Evolutionary conservation across 2,329 filamentous ascomycete species (phyloP), one percentile per base, ranked within the genome.

Genomic region (Chalaropsis thielavioides): DNA sequence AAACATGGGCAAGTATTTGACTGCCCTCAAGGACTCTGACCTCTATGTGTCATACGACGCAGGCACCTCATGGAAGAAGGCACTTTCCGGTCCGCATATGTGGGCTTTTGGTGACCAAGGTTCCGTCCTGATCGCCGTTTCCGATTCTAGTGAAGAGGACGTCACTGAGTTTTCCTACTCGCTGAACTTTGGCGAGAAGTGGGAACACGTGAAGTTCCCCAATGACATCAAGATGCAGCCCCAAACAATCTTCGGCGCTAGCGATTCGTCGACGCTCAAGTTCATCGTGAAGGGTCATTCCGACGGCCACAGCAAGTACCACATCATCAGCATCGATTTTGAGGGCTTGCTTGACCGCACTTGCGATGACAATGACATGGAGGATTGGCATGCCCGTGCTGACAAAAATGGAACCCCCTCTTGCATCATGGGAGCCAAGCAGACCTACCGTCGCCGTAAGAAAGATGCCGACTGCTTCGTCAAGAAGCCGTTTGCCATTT

Each of bases 61-160:
- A 22, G 94, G 94, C 49, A 76, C 90, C 67, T 92, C 85, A 1
- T 99, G 95, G 94, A 83, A 79, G 44, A 79, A 85, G 72, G 83
- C 86, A 0, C 80, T 89, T 4, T 79, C 91, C 17, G 89, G 90
- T 22, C 88, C 92, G 13, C 91, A 97, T 76, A 94, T 95, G 73
- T 99, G 95, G 74, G 92, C 96, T 72, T 95, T 97, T 73, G 94
- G 94, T 63, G 92, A 96, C 70, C 88, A 95, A 69, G 94, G 94
- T 1, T 91, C 91, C 17, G 83, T 99, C 22, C 78, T 99, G 38
- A 81, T 97, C 38, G 94, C 94, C 3, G 79, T 97, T 44, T 81
- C 83, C 68, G 89, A 96, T 70, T 89, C 87, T 0, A 76, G 84
- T 44, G 76, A 85, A 65, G 78, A 87, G 65, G 80, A 83, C 68